Evolutionary conservation across 2,329 filamentous ascomycete species (phyloP), one percentile per base, ranked within the genome.

Genomic region (Talaromyces sp.): DNA sequence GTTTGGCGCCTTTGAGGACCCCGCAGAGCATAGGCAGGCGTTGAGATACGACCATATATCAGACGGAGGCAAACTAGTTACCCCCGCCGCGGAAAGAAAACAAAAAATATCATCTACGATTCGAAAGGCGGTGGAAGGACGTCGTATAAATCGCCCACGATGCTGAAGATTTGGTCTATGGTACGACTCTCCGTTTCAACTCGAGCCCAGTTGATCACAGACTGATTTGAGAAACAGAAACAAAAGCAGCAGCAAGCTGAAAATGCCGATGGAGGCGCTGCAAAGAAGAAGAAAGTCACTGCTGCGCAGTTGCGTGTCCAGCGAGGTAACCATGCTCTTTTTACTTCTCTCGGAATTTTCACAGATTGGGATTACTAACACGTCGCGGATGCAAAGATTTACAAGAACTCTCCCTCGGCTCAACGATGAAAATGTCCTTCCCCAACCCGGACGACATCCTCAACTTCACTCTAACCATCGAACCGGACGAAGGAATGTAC

Each of bases 261-360:
- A 81, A 93, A 92, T 74, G 92, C 93, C 71, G 92, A 93, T 73
- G 92, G 91, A 66, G 89, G 90, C 70, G 87, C 85, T 52, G 89
- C 88, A 63, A 97, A 93, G 84, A 98, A 97, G 87, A 98, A 97
- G 87, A 98, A 97, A 85, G 93, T 99, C 70, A 98, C 95, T 25
- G 92, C 95, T 19, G 95, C 95, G 63, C 93, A 98, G 81, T 83
- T 98, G 68, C 90, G 95, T 67, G 93, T 97, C 67, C 95, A 98
- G 81, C 96, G 97, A 86, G 95, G 94, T 96, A 81, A 63, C 19
- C 9, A 7, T n/a, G 11, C n/a, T 73, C 62, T 60, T 6, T 25
- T 52, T 35, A 35, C 47, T 31, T 31, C 9, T 25, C 31, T 13
- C 5, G 3, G 13, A 27, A 31, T 43, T 8, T 7, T n/a, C 2